Conservation (phyloP, 768 basidiomycete genomes). For the Termitomyces sp. region DNA sequence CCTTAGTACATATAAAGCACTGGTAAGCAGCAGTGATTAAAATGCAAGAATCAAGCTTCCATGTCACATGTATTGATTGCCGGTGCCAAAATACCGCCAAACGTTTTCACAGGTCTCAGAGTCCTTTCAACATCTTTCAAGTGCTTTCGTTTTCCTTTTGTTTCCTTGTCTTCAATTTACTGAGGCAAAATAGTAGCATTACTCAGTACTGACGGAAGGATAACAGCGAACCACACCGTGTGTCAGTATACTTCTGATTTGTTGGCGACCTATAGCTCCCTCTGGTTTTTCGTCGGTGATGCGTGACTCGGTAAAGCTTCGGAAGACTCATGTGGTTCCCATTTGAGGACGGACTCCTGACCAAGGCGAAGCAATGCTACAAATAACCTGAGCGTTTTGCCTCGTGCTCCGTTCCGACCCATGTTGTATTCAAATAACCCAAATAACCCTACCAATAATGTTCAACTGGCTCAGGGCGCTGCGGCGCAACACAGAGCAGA, state of each 20-base stretch:
- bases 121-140: not conserved
- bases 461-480: constrained; percentile 8
- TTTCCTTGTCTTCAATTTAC: not conserved
- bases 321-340: not conserved
- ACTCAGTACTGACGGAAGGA: not conserved
- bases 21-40: too few species aligned
- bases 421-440: not conserved
- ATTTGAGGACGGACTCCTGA: not conserved
- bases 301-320: not conserved
- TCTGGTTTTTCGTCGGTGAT: not conserved
- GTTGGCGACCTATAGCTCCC: not conserved
- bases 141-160: not conserved
- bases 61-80: not conserved
- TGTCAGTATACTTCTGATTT: not conserved
- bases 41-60: too few species aligned
- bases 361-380: not conserved
- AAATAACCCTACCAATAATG: not conserved
- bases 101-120: not conserved
- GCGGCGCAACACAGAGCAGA: constrained; percentile 13
- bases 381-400: not conserved
- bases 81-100: not conserved
- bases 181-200: not conserved
- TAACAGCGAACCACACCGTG: not conserved
- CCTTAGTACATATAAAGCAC: too few species aligned
- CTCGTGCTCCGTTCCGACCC: not conserved